phyloP scores from a whole-genome alignment of 768 basidiomycete species.

The Pleurotus salmoneostramineus region DNA sequence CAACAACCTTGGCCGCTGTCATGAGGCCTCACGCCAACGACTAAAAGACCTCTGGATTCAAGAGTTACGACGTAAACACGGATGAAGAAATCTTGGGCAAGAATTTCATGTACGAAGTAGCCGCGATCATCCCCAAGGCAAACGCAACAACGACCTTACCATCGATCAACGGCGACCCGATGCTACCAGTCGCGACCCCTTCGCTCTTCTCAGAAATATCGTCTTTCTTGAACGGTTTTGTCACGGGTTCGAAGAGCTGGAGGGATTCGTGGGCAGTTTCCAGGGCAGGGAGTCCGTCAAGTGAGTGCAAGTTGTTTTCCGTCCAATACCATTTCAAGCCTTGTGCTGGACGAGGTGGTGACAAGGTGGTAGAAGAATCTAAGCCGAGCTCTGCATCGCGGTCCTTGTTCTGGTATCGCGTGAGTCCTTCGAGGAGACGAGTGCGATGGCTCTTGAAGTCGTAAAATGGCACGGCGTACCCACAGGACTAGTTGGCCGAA shows the following conservation, averaged over 20 bases:
- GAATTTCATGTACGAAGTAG: slow-evolving; percentile 1
- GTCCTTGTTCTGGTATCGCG: slow-evolving; percentile 40
- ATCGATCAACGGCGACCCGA: neutral
- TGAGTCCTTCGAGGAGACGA: slow-evolving; percentile 42
- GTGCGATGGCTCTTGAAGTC: slow-evolving; percentile 53
- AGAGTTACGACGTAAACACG: neutral
- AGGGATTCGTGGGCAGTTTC: slow-evolving; percentile 19
- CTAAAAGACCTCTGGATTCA: neutral
- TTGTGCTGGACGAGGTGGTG: slow-evolving; percentile 21
- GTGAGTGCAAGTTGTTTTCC: slow-evolving; percentile 41
- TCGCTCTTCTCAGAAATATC: neutral
- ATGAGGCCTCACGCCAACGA: too few relatives aligned
- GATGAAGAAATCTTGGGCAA: neutral
- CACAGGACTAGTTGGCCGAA: slow-evolving; percentile 50
- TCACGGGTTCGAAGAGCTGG: neutral
- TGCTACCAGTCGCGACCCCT: neutral
- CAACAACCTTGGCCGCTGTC: neutral
- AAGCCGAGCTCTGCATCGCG: slow-evolving; percentile 15
- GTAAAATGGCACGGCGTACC: slow-evolving; percentile 61
- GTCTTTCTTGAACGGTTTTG: neutral
- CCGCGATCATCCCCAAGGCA: neutral
- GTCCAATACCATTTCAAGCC: slow-evolving; percentile 58
- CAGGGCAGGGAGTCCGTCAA: slow-evolving; percentile 57
- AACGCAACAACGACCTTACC: neutral
- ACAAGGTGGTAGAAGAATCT: neutral